Conservation (phyloP, 768 basidiomycete species). For the Phlebiopsis gigantea region DNA sequence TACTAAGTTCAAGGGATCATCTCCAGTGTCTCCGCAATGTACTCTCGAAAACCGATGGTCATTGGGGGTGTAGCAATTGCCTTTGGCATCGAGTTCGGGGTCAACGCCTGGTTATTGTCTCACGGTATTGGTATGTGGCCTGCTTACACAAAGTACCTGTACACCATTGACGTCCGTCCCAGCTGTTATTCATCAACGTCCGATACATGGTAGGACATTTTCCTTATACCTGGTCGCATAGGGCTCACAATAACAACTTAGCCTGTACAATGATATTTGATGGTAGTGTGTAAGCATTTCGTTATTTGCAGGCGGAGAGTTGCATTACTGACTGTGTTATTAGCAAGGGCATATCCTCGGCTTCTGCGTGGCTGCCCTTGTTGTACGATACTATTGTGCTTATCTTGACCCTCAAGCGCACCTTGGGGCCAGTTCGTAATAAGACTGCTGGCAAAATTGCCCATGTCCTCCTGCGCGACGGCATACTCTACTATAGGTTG, state of each 20-base stretch:
- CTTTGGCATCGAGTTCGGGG: constrained; percentile 37
- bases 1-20: background rate
- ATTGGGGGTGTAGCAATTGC: constrained; percentile 26
- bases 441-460: constrained; percentile 19
- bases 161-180: constrained; percentile 10
- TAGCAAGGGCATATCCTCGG: constrained; percentile 21
- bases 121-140: constrained; percentile 40
- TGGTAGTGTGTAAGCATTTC: constrained; percentile 19
- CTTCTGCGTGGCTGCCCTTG: constrained; percentile 38
- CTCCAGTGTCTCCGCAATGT: constrained; percentile 28
- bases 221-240: background rate
- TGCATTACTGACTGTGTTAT: background rate
- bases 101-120: constrained; percentile 53
- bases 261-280: constrained; percentile 39
- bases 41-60: constrained; percentile 20
- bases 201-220: constrained; percentile 16
- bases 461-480: constrained; percentile 27
- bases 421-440: constrained; percentile 19
- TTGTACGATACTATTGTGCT: constrained; percentile 34
- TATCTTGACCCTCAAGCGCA: constrained; percentile 28
- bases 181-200: constrained; percentile 8
- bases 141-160: constrained; percentile 28
- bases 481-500: constrained; percentile 32
- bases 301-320: background rate
- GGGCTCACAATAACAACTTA: constrained; percentile 9